Evolutionary conservation across 2,329 filamentous ascomycete species (phyloP), one percentile per base, ranked within the genome.

Genomic region (Rhinocladiella similis): DNA sequence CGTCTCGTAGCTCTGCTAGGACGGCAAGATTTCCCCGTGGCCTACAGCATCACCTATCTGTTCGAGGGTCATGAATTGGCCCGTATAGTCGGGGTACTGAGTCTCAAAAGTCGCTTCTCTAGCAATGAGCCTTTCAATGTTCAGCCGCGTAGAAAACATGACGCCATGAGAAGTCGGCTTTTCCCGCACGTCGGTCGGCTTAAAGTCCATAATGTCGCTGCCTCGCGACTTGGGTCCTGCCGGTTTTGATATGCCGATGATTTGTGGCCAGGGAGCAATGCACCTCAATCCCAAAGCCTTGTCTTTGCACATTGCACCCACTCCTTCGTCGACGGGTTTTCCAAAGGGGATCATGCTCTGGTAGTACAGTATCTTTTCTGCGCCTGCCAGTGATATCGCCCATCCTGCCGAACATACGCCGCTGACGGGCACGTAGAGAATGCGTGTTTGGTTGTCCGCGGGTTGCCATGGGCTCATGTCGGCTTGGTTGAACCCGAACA

Each of bases 201-300:
- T 60, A 27, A 59, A 45, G 25, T 35, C 52, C 12, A 68, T 54
- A 42, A 70, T 69, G 57, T 71, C 67, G 42, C 66, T 68, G 48
- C 66, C 62, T 25, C 70, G 54, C 56, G 65, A 64, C 6, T 53
- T 33, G 6, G 52, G 53, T 6, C 79, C 80, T 0, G 70, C 70
- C 0, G 72, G 64, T 1, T 75, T 69, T 57, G 80, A 75, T 14
- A 78, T 75, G n/a, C 77, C 72, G 63, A 82, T 78, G 2, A 82
- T 64, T 27, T 71, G 68, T 0, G 77, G 79, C 70, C 57, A 81
- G 41, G 66, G 78, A 75, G 43, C 68, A 71, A 50, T 74, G 69
- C 54, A 72, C 59, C 39, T 66, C 63, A 48, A 72, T 68, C 0
- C 69, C 68, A 6, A 69, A 62, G 5, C 68, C 62, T 22, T 54